These are phyloP conservation scores for Xylaria multiplex DNA, from an alignment of 2,329 filamentous ascomycete species.

Conservation along the genomic window DNA sequence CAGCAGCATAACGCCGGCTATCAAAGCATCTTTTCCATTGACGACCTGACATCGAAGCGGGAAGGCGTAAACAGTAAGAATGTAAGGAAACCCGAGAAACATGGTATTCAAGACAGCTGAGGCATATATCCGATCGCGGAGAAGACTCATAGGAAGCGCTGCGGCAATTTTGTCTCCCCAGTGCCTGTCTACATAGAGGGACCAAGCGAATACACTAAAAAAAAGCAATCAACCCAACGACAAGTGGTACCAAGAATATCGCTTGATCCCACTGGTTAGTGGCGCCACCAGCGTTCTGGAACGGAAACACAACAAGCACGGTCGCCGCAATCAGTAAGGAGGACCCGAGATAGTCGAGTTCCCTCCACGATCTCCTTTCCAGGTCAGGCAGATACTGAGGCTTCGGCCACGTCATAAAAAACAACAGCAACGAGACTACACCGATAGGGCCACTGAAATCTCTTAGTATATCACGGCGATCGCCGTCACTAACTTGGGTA, in stretches of 20 bases:
- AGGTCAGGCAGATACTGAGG: constrained; percentile 52
- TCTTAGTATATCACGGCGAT: constrained; percentile 38
- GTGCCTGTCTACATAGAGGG: constrained; percentile 46
- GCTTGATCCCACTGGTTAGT: constrained; percentile 54
- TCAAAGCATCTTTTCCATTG: constrained; percentile 56
- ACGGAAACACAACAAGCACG: constrained; percentile 66
- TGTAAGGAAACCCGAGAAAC: constrained; percentile 62
- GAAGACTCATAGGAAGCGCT: constrained; percentile 60
- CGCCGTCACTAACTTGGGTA: neutral
- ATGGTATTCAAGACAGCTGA: constrained; percentile 57
- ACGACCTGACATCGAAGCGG: constrained; percentile 63
- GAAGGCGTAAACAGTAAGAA: constrained; percentile 60
- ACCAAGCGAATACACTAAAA: constrained; percentile 55
- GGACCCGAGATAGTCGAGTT: constrained; percentile 65
- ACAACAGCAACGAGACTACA: constrained; percentile 56
- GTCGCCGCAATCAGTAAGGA: constrained; percentile 64
- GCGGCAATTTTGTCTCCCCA: constrained; percentile 51
- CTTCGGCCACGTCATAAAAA: constrained; percentile 62
- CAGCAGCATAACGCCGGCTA: constrained; percentile 62
- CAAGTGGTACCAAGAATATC: constrained; percentile 56
- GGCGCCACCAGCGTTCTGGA: constrained; percentile 60
- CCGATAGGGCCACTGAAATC: constrained; percentile 61
- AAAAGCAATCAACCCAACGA: constrained; percentile 52
- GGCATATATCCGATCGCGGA: constrained; percentile 59
- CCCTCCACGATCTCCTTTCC: constrained; percentile 56